Conservation (phyloP, 2,329 filamentous ascomycete genomes). For the Fusarium goolgardi region DNA sequence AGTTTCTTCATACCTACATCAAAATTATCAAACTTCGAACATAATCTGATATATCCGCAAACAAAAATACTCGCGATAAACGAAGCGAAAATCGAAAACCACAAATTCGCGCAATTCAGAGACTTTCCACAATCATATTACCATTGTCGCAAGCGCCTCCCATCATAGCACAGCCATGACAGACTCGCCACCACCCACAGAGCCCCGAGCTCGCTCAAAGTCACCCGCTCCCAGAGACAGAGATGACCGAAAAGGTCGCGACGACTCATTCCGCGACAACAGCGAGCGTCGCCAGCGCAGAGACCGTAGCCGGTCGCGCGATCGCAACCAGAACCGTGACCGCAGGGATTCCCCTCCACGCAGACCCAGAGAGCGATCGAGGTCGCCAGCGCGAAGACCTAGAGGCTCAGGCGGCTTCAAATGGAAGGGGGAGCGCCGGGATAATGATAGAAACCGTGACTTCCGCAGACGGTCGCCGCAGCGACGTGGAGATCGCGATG, state of each 20-base stretch:
- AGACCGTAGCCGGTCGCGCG: conserved; percentile 31
- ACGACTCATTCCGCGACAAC: conserved; percentile 16
- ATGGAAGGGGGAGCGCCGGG: conserved; percentile 45
- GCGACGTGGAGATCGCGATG: conserved; percentile 36
- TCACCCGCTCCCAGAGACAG: conserved; percentile 28
- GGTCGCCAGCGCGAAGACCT: conserved; percentile 39
- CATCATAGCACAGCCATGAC: conserved; percentile 22
- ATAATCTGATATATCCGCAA: not conserved
- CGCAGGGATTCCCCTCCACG: conserved; percentile 34
- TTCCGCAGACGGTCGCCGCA: conserved; percentile 43
- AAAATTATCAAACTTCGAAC: not conserved
- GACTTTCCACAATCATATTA: not conserved
- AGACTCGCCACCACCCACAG: conserved; percentile 34
- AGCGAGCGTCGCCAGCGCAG: conserved; percentile 24
- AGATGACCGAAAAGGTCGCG: conserved; percentile 15
- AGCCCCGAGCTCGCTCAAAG: conserved; percentile 33
- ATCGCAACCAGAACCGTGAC: conserved; percentile 29
- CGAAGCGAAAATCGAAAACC: not conserved
- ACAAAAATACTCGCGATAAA: not conserved
- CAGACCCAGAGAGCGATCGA: conserved; percentile 43
- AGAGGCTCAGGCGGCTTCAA: conserved; percentile 44
- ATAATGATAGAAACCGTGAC: conserved; percentile 40
- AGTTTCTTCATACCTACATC: not conserved
- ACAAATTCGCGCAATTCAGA: not conserved
- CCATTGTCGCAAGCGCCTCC: not conserved